A percentile compares a stretch with the other conserved stretches of the same genome.
Evolutionary conservation across 306 rosid species (phyloP).

Genomic region (Prunus mume): DNA sequence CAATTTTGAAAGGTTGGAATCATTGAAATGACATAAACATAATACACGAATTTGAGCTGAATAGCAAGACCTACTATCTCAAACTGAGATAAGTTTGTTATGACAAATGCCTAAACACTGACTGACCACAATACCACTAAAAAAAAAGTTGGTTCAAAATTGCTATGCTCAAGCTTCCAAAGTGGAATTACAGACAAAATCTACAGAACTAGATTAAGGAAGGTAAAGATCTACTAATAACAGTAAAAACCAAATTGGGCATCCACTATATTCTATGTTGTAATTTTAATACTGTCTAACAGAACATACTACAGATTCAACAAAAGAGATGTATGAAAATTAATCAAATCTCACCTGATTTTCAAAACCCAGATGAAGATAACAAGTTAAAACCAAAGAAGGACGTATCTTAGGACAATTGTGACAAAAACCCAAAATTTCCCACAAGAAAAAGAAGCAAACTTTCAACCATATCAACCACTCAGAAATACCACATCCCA

Average conservation of each 20-base stretch:
- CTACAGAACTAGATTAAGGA: neutral
- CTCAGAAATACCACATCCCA: neutral
- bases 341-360: neutral
- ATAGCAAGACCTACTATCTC: neutral
- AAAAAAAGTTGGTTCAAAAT: neutral
- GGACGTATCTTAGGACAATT: neutral
- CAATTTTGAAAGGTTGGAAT: neutral
- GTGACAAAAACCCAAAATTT: neutral
- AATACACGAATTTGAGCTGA: neutral
- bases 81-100: neutral
- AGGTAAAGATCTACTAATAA: neutral
- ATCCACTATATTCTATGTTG: neutral
- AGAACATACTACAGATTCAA: neutral
- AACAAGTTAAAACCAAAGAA: neutral
- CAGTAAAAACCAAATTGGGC: neutral
- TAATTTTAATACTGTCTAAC: neutral
- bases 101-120: neutral
- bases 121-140: neutral
- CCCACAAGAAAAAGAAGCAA: neutral
- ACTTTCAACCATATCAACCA: neutral
- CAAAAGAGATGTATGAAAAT: neutral
- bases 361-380: neutral
- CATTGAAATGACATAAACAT: neutral
- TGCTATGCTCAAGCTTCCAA: neutral
- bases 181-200: neutral